Evolutionary conservation across 2,329 filamentous ascomycete genomes (phyloP), one percentile per base, ranked within the genome.

Genomic region (Phyllosticta paracitricarpa): DNA sequence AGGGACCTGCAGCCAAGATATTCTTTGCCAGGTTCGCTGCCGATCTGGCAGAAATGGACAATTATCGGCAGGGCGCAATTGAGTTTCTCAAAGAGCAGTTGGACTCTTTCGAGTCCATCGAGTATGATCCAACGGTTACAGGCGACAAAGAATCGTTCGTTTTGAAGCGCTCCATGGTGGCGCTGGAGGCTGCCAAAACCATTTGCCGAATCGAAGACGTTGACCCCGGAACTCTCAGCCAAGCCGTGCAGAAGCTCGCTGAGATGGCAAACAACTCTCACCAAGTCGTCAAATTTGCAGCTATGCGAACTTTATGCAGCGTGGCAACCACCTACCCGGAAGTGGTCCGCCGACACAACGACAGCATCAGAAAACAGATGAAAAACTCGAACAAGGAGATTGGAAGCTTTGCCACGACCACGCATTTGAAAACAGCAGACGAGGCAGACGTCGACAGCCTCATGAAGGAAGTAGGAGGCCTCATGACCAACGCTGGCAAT

Each of bases 401-500:
- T 70, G 94, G 94, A 62, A 99, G 94, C 2, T 99, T 97, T 73
- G 94, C 94, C 66, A 97, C 99, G 68, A 99, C 94, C 2, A 99
- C 94, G 1, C 84, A 99, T 28, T 87, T 99, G 65, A 97, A 97
- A 84, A 99, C 94, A 10, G 94, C 94, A 64, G 99, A 97, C 72
- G 94, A 99, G 77, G 90, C 90, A 51, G 97, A 91, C 67, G 94
- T 99, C 54, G 94, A 99, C 73, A 87, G 94, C 59, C 78, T 99
- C 67, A 97, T 99, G 91, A 97, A 97, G 82, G 92, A 97, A 75
- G 97, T 99, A 65, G 91, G 91, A 25, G 88, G 89, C 51, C 97
- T 99, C 79, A 97, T 99, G 94, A 90, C 92, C 4, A 94, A 97
- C 76, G 97, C 97, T 67, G 97, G 93, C 6, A 94, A 99, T 72